Base-by-base conservation (phyloP, 345 rosid species). In the Ceriops zippeliana region DNA sequence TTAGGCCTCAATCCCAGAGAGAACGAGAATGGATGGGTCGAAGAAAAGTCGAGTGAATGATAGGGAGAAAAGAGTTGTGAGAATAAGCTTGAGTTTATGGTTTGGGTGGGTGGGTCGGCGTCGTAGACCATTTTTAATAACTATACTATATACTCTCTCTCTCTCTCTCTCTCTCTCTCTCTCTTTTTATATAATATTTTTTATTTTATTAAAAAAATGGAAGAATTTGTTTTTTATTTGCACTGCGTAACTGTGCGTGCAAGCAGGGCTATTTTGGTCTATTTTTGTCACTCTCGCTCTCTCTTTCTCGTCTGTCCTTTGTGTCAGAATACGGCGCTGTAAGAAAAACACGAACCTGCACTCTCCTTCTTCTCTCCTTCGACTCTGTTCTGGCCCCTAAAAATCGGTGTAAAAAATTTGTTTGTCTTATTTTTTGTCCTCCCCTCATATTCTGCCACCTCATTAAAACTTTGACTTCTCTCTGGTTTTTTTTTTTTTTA, bases 51-150 rank as follows among this genome's bases (percentile, higher is more conserved):
- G 69, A 27, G 4, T n/a, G 22, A 11, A 22, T 16, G 6, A 27
- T 35, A 34, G 61, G 34, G 17, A 52, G 15, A 32, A 7, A 7
- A 21, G 28, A 19, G 35, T 8, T 28, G 57, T 7, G 68, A 53
- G 9, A 24, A 66, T 13, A 69, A 52, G 58, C 24, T 10, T 59
- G 61, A 35, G 6, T 57, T 30, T 24, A 24, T 24, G 26, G 26
- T 24, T 6, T 31, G 69, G 47, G 64, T 31, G 28, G 75, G 60
- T 72, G 75, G 70, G 52, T 34, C 70, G 75, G 75, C 75, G 60
- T 65, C 75, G 54, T 71, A 28, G 51, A 65, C 32, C 49, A 42
- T 42, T 13, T 42, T 42, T 31, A 9, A 60, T 24, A 42, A 30
- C 47, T 27, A 49, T 22, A 30, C 47, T 27, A 49, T 22, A 51